These are phyloP conservation scores for Coemansia sp. DNA, from an alignment of 192 early-diverging fungal genomes.

Conservation along the genomic window DNA sequence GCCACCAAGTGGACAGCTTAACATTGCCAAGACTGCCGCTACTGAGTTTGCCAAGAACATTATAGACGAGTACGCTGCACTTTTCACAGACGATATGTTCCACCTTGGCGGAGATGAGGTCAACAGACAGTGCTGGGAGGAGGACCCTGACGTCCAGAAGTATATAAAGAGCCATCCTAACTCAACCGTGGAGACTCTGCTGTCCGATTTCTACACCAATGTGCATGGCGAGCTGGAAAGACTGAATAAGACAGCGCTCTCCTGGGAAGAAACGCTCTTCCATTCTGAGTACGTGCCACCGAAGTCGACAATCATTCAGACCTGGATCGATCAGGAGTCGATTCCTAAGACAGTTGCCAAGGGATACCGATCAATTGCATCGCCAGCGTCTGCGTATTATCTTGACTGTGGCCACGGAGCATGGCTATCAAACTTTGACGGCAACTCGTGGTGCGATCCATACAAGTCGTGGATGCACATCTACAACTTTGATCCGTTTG, in stretches of 20 bases:
- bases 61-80: constrained; percentile 63
- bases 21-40: constrained; percentile 66
- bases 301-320: constrained; percentile 69
- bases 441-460: constrained; percentile 75
- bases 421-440: constrained; percentile 69
- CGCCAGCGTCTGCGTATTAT: constrained; percentile 65
- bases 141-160: constrained; percentile 51
- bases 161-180: constrained; percentile 41
- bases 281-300: constrained; percentile 57
- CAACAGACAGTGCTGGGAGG: constrained; percentile 68
- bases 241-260: constrained; percentile 63
- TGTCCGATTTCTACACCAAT: constrained; percentile 57
- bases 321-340: constrained; percentile 68
- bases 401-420: constrained; percentile 78
- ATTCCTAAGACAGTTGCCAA: constrained; percentile 58
- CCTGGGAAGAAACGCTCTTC: constrained; percentile 79
- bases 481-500: constrained; percentile 66
- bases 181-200: constrained; percentile 36
- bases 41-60: constrained; percentile 63
- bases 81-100: constrained; percentile 71
- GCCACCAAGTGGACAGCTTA: constrained; percentile 84
- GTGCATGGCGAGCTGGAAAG: constrained; percentile 55
- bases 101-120: constrained; percentile 83
- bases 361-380: constrained; percentile 68
- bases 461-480: constrained; percentile 76